Conservation (phyloP, 2,329 filamentous ascomycete genomes). For the Bipolaris bicolor region DNA sequence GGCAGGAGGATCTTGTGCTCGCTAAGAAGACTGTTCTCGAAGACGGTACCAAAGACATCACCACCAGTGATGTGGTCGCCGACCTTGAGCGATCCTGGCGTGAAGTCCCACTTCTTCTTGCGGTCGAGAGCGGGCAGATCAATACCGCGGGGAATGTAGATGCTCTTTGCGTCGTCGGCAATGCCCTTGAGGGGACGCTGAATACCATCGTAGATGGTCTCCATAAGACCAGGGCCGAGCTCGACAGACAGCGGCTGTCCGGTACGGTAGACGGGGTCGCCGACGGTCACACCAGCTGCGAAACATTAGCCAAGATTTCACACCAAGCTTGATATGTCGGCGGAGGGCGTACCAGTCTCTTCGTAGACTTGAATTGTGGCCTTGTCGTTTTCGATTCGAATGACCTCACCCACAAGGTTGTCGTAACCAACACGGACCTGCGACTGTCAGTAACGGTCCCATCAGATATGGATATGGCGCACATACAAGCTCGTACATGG, state of each 20-base stretch:
- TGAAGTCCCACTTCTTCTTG: constrained; percentile 95
- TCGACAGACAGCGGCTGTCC: constrained; percentile 97
- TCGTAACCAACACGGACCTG: constrained; percentile 92
- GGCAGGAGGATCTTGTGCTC: constrained; percentile 94
- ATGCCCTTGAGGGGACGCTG: constrained; percentile 92
- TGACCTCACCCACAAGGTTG: constrained; percentile 93
- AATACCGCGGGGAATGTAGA: constrained; percentile 98
- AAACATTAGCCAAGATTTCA: constrained; percentile 19
- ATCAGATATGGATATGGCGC: not conserved
- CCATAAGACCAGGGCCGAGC: constrained; percentile 93
- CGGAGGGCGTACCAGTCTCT: constrained; percentile 76
- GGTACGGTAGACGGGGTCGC: constrained; percentile 87
- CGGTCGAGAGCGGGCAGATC: constrained; percentile 86
- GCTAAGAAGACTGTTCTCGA: constrained; percentile 92
- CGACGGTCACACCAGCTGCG: constrained; percentile 89
- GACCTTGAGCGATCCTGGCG: constrained; percentile 81
- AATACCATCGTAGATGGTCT: constrained; percentile 99
- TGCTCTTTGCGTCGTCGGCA: constrained; percentile 76
- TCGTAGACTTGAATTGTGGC: constrained; percentile 99
- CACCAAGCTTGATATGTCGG: not conserved
- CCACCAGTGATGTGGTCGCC: constrained; percentile 97
- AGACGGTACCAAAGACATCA: constrained; percentile 93
- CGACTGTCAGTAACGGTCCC: constrained; percentile 17
- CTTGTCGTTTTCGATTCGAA: constrained; percentile 94
- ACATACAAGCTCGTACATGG: constrained; percentile 97